A percentile compares a stretch with the other conserved stretches of the same genome.
phyloP scores from a whole-genome alignment of 306 rosid species.

The Carpinus fangiana region DNA sequence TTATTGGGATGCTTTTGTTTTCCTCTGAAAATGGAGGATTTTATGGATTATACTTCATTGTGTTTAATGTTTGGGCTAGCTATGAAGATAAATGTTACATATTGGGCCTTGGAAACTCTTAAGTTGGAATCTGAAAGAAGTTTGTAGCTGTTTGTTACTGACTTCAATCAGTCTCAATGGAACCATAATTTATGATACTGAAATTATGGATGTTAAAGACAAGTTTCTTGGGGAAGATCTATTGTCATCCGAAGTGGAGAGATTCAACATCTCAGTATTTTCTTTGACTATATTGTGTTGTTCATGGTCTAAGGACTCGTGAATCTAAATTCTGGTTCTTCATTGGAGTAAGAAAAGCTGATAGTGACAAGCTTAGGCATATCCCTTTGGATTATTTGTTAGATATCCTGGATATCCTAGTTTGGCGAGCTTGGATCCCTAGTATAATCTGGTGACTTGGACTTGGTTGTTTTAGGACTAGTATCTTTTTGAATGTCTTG shows the following conservation, averaged over 20 bases:
- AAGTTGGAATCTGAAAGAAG: background rate
- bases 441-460: background rate
- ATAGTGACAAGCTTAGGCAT: background rate
- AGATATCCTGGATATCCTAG: background rate
- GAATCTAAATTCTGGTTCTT: background rate
- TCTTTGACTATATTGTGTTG: background rate
- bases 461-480: background rate
- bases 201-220: background rate
- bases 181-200: background rate
- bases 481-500: background rate
- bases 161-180: conserved; percentile 12
- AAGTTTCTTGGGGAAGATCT: background rate
- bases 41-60: conserved; percentile 13
- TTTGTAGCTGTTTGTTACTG: conserved; percentile 1
- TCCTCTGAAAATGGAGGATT: conserved; percentile 5
- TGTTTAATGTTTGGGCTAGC: conserved; percentile 1
- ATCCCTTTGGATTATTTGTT: background rate
- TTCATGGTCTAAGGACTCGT: background rate
- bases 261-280: background rate
- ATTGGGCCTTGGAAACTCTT: background rate
- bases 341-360: too few relatives aligned
- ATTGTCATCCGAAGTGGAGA: background rate
- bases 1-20: background rate
- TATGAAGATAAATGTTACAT: background rate
- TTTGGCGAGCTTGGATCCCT: conserved; percentile 1